Evolutionary conservation across 371 early-diverging fungal genomes (phyloP), one percentile per base, ranked within the genome.

Genomic region (Phascolomyces articulosus): DNA sequence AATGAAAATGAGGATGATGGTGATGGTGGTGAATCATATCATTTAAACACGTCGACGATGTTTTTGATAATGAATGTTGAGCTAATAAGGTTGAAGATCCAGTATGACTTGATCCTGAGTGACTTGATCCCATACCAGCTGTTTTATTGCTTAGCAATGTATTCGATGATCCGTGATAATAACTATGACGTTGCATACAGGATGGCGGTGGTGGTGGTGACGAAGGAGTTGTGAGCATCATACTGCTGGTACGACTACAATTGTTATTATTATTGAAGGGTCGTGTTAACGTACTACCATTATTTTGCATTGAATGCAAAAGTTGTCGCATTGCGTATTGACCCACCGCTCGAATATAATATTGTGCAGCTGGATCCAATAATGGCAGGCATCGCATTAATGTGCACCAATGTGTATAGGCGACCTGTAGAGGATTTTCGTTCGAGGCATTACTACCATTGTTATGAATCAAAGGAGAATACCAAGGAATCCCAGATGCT

Each of bases 361-460:
- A 44, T 40, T 70, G 68, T 10, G 79, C 61, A 7, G 56, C 62
- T 10, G 74, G 53, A 38, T 70, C 74, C 71, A 74, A 65, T 21
- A 66, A 29, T 2, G 79, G 79, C 21, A 79, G 47, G 40, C 77
- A 79, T 0, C 77, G 68, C 65, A 79, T 59, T 31, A 79, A 58
- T 6, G 77, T 76, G 31, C 79, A 79, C 79, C 79, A 79, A 34
- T 76, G 70, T 0, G 71, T 60, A 53, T 79, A 79, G 3, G 65
- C 63, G 48, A 34, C 31, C 34, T 63, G 53, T 40, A 63, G 41
- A 7, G 63, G 66, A 27, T 66, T 57, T 20, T 61, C 57, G 21
- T 47, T 44, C 54, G 16, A 13, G 24, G 7, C 51, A 24, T 51
- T 15, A 44, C 49, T 15, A 63, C 56, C 48, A 44, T 15, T 44